Base-by-base conservation (phyloP, 1,139 yeast species). In the Saccharomycopsis crataegensis region DNA sequence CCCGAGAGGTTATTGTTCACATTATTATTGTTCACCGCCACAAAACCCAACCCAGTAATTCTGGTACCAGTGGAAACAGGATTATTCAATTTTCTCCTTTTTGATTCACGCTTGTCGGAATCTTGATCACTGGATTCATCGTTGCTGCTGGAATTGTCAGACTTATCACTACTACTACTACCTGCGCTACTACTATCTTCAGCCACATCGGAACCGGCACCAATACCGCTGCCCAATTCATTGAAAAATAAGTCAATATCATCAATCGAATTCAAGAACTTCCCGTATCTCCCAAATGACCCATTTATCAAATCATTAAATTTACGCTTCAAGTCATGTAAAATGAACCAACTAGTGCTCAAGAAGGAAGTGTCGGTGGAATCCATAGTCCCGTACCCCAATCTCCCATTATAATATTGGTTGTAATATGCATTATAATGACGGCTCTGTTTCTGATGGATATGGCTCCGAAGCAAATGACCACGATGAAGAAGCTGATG, bases 331-430 rank as follows among this genome's bases (percentile, higher is more conserved):
- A 48, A 14, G 8, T 55, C 54, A 17, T 42, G 37, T 11, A 34
- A 44, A 12, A 55, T 45, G 37, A 55, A 55, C 58, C 58, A 55
- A 12, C 48, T 48, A 11, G 50, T 53, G 31, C 54, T 50, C 48
- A 55, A 46, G 41, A 50, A 53, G 8, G 52, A 49, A n/a, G 9
- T 40, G 3, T 44, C 56, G 8, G 6, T 28, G n/a, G 11, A 38
- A 22, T 22, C 28, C 28, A 22, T 4, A 22, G 28, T 4, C 28
- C 28, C 28, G 28, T 22, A 22, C 28, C 28, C 28, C 28, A 22
- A 22, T 22, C 28, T 22, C 6, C 40, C 48, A 11, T 41, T 33
- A 16, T 41, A 34, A 8, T 12, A 7, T 22, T 22, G 11, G 22
- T 44, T 14, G n/a, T 33, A 8, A 33, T 45, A 45, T 4, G 12